Evolutionary conservation across 257 asterid genomes (phyloP).

Genomic region (Prunella vulgaris): DNA sequence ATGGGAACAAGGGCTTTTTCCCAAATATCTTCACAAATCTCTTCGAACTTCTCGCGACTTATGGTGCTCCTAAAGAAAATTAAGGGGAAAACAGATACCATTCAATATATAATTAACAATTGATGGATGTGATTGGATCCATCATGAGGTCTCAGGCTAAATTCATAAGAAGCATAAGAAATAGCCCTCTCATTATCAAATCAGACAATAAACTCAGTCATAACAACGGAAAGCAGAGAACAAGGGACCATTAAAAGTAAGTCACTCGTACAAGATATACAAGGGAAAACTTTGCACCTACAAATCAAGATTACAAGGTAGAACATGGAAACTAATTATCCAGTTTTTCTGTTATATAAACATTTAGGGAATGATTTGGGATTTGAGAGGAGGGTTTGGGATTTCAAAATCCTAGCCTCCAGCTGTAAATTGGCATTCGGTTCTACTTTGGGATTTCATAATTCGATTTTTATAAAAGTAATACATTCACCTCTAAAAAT

Average conservation of each 20-base stretch:
- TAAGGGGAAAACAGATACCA: conserved; percentile 3
- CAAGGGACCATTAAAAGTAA: neutral
- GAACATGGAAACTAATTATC: no score
- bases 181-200: neutral
- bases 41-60: conserved; percentile 95
- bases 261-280: neutral
- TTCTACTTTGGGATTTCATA: no score
- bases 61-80: conserved; percentile 72
- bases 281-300: neutral
- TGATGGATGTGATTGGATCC: neutral
- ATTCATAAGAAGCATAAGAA: neutral
- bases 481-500: no score
- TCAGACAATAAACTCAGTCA: neutral
- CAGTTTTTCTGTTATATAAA: no score
- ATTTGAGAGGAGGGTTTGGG: no score
- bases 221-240: neutral
- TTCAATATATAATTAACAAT: neutral
- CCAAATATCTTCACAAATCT: conserved; percentile 85
- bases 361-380: no score
- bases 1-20: conserved; percentile 82
- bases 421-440: no score
- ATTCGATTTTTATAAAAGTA: no score
- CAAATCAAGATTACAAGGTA: conserved; percentile 1
- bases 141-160: neutral
- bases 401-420: no score